phyloP scores from a whole-genome alignment of 108 stramenopile species.

The Skeletonema potamos region DNA sequence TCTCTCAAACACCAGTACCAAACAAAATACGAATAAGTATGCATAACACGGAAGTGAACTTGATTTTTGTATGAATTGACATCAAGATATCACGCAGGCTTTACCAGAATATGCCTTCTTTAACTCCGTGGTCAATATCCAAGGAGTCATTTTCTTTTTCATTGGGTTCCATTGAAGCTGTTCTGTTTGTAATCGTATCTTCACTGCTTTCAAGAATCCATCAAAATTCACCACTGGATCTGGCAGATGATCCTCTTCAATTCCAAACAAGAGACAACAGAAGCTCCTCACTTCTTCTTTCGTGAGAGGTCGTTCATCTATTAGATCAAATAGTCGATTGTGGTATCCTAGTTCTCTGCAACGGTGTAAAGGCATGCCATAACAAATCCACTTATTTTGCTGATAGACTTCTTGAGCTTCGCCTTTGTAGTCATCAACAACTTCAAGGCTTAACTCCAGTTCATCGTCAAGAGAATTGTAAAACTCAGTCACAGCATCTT shows the following conservation, averaged over 20 bases:
- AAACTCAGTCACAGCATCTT: constrained; percentile 57
- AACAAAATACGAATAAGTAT: not conserved
- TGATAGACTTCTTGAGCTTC: constrained; percentile 73
- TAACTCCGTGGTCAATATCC: constrained; percentile 24
- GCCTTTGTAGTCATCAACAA: constrained; percentile 73
- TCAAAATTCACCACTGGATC: constrained; percentile 39
- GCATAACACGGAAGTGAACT: not conserved
- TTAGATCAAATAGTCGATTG: constrained; percentile 65
- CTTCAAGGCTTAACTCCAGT: constrained; percentile 69
- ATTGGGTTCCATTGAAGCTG: constrained; percentile 44
- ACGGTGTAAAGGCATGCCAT: constrained; percentile 65
- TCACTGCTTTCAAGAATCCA: not conserved
- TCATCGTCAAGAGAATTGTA: constrained; percentile 75
- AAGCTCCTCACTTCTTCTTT: constrained; percentile 63
- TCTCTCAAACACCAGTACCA: not conserved
- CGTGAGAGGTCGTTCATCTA: constrained; percentile 76
- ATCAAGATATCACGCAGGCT: constrained; percentile 13
- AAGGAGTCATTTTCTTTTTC: constrained; percentile 45
- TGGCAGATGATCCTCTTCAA: constrained; percentile 42
- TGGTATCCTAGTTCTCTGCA: constrained; percentile 70
- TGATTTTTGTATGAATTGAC: not conserved
- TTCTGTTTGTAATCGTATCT: constrained; percentile 16
- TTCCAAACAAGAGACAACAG: constrained; percentile 70
- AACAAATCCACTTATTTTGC: constrained; percentile 75
- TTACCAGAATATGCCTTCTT: constrained; percentile 12